phyloP scores from a whole-genome alignment of 1,139 yeast genomes.

The Geotrichum bryndzae region DNA sequence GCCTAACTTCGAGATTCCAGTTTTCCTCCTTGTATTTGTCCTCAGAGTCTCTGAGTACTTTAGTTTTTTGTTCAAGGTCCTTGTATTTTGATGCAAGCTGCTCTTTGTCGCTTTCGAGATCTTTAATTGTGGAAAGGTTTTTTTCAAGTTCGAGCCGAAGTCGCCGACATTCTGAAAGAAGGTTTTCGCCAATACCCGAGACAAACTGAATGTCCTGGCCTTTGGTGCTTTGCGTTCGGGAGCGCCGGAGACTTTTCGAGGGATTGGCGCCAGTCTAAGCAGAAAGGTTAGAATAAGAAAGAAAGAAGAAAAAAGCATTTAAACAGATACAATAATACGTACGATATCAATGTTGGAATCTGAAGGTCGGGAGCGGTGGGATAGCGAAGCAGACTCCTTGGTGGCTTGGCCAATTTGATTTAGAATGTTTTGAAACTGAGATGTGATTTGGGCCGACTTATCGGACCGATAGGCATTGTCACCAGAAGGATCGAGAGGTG shows the following conservation, averaged over 20 bases:
- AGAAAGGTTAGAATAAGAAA: neutral
- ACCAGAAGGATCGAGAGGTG: neutral
- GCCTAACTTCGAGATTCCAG: conserved; percentile 69
- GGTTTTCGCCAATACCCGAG: conserved; percentile 74
- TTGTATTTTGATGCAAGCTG: conserved; percentile 38
- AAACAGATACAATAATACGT: neutral
- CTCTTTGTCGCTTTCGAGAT: conserved; percentile 40
- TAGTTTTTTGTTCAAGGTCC: conserved; percentile 33
- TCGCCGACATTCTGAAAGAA: conserved; percentile 71
- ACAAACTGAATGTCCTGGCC: conserved; percentile 69
- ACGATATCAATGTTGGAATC: neutral
- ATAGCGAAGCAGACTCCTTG: neutral
- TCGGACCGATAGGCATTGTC: neutral
- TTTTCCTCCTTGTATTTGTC: conserved; percentile 58
- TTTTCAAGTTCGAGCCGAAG: conserved; percentile 53
- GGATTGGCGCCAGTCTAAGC: neutral
- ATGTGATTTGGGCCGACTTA: neutral
- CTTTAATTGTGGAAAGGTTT: conserved; percentile 43
- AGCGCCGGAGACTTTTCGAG: neutral
- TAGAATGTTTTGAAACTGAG: neutral
- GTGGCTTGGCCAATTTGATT: neutral
- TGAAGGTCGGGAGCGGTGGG: neutral
- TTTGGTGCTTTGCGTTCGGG: conserved; percentile 17
- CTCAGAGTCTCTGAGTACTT: conserved; percentile 38
- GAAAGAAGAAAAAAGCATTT: neutral